phyloP scores from a whole-genome alignment of 1,139 yeast genomes.

The Protomyces arabidopsidicola region DNA sequence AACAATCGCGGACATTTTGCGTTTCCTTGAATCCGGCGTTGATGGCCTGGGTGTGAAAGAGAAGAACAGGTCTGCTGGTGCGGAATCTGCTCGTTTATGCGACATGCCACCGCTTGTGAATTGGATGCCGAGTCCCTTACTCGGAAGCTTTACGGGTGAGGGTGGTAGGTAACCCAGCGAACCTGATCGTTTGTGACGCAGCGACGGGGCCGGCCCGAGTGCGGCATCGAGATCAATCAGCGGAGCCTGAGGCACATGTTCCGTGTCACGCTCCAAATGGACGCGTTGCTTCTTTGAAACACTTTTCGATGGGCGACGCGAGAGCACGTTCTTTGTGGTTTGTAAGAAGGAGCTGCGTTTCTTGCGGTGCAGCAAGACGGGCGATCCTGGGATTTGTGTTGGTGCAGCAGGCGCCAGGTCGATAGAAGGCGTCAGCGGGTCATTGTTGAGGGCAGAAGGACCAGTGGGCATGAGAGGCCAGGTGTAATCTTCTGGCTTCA shows the following conservation, averaged over 20 bases:
- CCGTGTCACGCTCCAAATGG: background rate
- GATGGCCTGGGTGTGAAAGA: slow-evolving; percentile 21
- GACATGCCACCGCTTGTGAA: background rate
- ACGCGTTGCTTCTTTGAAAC: slow-evolving; percentile 2
- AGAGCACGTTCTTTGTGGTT: slow-evolving; percentile 19
- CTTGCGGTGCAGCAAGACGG: slow-evolving; percentile 22
- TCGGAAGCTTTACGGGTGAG: slow-evolving; percentile 6
- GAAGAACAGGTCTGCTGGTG: slow-evolving; percentile 21
- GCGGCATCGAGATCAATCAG: slow-evolving; percentile 20
- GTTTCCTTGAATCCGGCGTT: slow-evolving; percentile 22
- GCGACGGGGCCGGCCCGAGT: slow-evolving; percentile 10
- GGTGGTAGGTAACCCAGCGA: slow-evolving; percentile 21
- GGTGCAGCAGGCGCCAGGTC: slow-evolving; percentile 20
- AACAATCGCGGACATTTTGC: slow-evolving; percentile 24
- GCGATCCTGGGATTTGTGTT: slow-evolving; percentile 14
- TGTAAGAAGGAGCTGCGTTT: slow-evolving; percentile 21
- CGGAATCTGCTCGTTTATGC: slow-evolving; percentile 22
- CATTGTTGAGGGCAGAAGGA: slow-evolving; percentile 2
- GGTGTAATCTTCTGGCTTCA: slow-evolving; percentile 21
- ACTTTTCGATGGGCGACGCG: slow-evolving; percentile 18
- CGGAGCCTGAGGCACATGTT: slow-evolving; percentile 7
- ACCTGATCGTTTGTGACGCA: slow-evolving; percentile 21
- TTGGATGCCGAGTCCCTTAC: background rate
- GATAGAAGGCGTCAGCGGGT: slow-evolving; percentile 16
- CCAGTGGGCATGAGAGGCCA: slow-evolving; percentile 17